These are phyloP conservation scores for Mucor mucedo DNA, from an alignment of 371 early-diverging fungal species.

Conservation along the genomic window DNA sequence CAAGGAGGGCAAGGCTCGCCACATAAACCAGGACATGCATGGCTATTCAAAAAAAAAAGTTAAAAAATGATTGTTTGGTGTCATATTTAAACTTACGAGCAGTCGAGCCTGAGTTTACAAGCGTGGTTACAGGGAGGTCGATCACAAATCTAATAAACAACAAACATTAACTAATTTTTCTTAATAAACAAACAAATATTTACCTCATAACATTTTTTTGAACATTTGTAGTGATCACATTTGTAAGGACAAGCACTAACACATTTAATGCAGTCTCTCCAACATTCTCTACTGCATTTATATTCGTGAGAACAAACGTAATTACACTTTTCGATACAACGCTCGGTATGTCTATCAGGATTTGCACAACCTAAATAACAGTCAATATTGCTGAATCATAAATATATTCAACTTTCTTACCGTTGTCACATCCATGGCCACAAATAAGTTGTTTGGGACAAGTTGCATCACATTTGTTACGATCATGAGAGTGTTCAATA, in stretches of 20 bases:
- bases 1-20: constrained; percentile 58
- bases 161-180: neutral
- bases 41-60: constrained; percentile 24
- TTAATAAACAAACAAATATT: neutral
- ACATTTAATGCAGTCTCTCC: constrained; percentile 38
- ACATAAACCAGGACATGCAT: constrained; percentile 52
- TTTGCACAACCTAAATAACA: constrained; percentile 43
- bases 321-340: constrained; percentile 45
- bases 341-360: constrained; percentile 50
- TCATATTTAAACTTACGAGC: constrained; percentile 39
- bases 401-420: constrained; percentile 20
- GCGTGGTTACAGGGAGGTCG: constrained; percentile 46
- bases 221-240: constrained; percentile 45
- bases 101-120: constrained; percentile 32
- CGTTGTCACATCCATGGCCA: constrained; percentile 53
- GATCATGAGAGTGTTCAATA: constrained; percentile 33
- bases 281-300: constrained; percentile 46
- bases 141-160: constrained; percentile 42
- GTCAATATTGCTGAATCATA: neutral
- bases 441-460: constrained; percentile 56
- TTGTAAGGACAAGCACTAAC: constrained; percentile 42
- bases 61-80: neutral
- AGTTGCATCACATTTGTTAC: constrained; percentile 34
- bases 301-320: constrained; percentile 50
- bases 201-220: constrained; percentile 47